Conservation (phyloP, 805 yeast species). For the Cyberlindnera meyerae region DNA sequence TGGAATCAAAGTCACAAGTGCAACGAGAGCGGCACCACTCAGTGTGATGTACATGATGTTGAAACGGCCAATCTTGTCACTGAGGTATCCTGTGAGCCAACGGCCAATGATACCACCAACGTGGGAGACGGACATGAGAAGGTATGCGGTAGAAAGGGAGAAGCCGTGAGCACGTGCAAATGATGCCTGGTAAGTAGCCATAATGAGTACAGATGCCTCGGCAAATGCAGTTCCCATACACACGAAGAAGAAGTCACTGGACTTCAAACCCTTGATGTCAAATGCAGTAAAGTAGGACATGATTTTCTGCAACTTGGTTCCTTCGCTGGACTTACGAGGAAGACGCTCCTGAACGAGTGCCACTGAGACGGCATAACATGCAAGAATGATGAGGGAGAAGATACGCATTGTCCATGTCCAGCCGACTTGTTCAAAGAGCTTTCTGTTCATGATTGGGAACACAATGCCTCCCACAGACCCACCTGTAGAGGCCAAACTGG, state of each 20-base stretch:
- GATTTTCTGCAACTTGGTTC: constrained; percentile 24
- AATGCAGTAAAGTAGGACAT: constrained; percentile 26
- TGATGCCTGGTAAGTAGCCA: constrained; percentile 46
- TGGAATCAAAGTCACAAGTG: constrained; percentile 36
- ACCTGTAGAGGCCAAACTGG: constrained; percentile 44
- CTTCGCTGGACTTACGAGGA: constrained; percentile 25
- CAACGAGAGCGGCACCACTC: constrained; percentile 26
- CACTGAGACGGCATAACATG: constrained; percentile 30
- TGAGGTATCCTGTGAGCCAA: constrained; percentile 38
- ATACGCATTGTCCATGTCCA: constrained; percentile 55
- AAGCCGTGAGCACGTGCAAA: constrained; percentile 45
- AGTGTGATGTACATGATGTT: constrained; percentile 42
- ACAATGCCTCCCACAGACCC: constrained; percentile 51
- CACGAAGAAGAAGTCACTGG: constrained; percentile 38
- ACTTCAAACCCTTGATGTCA: constrained; percentile 37
- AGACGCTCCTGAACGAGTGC: constrained; percentile 39
- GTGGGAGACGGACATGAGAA: constrained; percentile 42
- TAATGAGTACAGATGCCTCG: constrained; percentile 41
- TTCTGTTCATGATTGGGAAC: constrained; percentile 48
- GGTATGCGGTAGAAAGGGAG: constrained; percentile 33
- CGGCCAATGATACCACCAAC: constrained; percentile 39
- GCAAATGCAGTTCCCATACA: constrained; percentile 41
- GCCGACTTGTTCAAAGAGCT: constrained; percentile 41
- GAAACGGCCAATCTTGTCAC: constrained; percentile 45
- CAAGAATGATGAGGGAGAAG: constrained; percentile 40